phyloP scores from a whole-genome alignment of 2,329 filamentous ascomycete genomes.

The Alternaria metachromatica region DNA sequence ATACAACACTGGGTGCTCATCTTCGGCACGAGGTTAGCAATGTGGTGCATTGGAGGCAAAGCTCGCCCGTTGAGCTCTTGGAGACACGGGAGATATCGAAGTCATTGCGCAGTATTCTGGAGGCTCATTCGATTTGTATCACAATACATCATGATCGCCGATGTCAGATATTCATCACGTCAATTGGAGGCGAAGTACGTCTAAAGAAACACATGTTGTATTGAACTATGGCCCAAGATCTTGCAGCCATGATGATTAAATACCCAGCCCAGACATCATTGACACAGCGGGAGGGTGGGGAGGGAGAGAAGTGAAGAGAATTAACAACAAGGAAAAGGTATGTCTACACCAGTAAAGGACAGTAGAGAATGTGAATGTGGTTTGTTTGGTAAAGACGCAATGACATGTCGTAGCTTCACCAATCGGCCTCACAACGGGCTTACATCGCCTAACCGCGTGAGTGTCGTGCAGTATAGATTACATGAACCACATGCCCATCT shows the following conservation, averaged over 20 bases:
- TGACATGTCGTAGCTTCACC: neutral
- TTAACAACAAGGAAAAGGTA: neutral
- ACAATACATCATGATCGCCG: neutral
- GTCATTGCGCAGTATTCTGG: neutral
- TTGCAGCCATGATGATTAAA: neutral
- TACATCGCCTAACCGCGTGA: neutral
- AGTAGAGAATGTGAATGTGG: slow-evolving; percentile 1
- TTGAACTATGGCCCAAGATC: neutral
- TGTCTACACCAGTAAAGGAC: neutral
- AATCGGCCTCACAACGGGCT: neutral
- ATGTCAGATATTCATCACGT: neutral
- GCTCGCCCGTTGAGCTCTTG: neutral
- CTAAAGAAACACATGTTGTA: neutral
- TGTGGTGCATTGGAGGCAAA: neutral
- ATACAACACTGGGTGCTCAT: neutral
- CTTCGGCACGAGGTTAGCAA: neutral
- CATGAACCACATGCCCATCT: slow-evolving; percentile 21
- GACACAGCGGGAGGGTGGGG: neutral
- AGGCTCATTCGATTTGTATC: neutral
- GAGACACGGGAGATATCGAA: neutral
- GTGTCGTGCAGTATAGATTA: neutral
- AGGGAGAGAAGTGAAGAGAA: neutral
- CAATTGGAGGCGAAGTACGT: neutral
- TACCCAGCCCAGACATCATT: neutral
- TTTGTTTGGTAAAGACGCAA: neutral